A percentile compares a stretch with the other conserved stretches of the same genome.
Conservation (phyloP, 148 eudicot genomes). For the Simmondsia chinensis region DNA sequence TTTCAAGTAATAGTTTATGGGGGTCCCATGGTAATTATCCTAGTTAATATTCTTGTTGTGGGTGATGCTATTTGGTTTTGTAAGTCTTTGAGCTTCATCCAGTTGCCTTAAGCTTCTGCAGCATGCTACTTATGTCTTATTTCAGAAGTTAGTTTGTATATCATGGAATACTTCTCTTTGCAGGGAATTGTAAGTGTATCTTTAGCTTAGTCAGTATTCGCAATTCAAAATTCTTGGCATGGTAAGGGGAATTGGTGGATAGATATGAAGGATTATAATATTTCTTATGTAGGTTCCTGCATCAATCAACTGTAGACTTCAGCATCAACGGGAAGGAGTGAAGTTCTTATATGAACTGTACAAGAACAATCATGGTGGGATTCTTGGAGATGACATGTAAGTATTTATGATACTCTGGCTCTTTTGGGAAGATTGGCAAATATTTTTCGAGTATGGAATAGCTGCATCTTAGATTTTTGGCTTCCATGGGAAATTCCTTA, state of each 20-base stretch:
- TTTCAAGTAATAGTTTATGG: too few relatives aligned
- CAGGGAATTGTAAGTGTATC: too few relatives aligned
- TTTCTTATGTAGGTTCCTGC: slow-evolving; percentile 67
- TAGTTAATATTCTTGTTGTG: too few relatives aligned
- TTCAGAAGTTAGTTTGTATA: background rate
- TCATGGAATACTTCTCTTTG: too few relatives aligned
- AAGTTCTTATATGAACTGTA: slow-evolving; percentile 68
- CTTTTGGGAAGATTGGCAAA: background rate
- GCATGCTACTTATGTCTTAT: too few relatives aligned
- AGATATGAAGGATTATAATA: background rate
- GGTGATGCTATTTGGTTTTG: too few relatives aligned
- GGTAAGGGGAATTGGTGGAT: background rate
- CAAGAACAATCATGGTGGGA: slow-evolving; percentile 85
- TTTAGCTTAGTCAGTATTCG: background rate
- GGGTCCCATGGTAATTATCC: too few relatives aligned
- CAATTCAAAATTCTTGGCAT: background rate
- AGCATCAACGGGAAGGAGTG: slow-evolving; percentile 84
- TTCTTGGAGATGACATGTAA: slow-evolving; percentile 98
- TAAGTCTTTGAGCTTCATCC: too few relatives aligned
- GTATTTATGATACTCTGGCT: slow-evolving; percentile 11
- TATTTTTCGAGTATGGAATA: too few relatives aligned
- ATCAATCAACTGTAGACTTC: slow-evolving; percentile 84
- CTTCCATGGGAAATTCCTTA: too few relatives aligned
- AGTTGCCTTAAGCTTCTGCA: too few relatives aligned
- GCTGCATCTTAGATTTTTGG: too few relatives aligned